These are phyloP conservation scores for Cotoneaster glaucophyllus DNA, from an alignment of 306 rosid genomes.

Conservation along the genomic window DNA sequence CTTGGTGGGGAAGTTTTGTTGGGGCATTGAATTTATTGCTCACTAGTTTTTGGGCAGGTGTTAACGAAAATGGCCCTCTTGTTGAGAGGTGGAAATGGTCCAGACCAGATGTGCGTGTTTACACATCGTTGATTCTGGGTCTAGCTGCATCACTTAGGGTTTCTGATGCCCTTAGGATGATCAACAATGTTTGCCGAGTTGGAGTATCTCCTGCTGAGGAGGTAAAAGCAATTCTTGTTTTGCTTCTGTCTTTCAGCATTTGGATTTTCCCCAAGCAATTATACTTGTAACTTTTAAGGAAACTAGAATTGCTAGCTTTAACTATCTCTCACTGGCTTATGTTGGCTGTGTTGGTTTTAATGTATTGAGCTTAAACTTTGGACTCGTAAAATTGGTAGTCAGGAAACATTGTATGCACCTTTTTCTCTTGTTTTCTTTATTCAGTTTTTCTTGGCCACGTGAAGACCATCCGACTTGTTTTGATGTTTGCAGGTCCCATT, in stretches of 20 bases:
- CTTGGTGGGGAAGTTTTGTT: neutral
- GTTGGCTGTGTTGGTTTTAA: neutral
- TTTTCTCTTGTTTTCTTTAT: neutral
- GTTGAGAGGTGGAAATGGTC: constrained; percentile 84
- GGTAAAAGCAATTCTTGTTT: constrained; percentile 32
- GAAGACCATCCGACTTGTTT: neutral
- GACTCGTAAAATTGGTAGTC: constrained; percentile 4
- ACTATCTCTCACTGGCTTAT: neutral
- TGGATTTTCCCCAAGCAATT: neutral
- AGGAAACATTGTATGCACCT: neutral
- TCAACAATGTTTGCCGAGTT: constrained; percentile 66
- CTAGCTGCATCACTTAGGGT: constrained; percentile 76
- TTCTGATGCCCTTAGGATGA: constrained; percentile 78
- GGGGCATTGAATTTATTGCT: constrained; percentile 1
- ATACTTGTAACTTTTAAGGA: neutral
- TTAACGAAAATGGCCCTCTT: constrained; percentile 33
- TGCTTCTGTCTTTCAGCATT: neutral
- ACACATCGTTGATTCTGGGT: constrained; percentile 59
- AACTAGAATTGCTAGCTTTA: neutral
- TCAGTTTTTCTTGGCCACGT: neutral
- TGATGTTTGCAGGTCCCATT: constrained; percentile 62
- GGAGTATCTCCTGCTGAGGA: constrained; percentile 89
- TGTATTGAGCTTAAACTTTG: constrained; percentile 2
- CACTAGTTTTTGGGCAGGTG: constrained; percentile 32
- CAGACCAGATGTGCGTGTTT: constrained; percentile 59